Base-by-base conservation (phyloP, 805 yeast species). In the Starmera caribaea region DNA sequence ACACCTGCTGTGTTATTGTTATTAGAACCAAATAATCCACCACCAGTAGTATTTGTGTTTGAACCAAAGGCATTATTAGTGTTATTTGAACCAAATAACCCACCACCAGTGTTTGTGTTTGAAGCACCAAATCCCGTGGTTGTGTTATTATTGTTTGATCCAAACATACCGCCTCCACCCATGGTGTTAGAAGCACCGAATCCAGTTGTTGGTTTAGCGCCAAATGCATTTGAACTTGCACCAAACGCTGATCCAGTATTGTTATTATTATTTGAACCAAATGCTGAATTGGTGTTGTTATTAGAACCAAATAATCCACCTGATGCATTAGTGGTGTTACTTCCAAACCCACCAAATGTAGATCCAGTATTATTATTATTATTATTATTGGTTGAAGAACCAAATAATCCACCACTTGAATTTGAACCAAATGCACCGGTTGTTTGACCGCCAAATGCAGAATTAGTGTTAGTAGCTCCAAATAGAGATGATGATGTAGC, bases 131-230 rank as follows among this genome's bases (percentile, higher is more conserved):
- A 51, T 26, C 43, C 32, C 32, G 40, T 47, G 46, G 38, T 51
- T 31, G 47, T 53, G 34, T 46, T 47, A n/a, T 48, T n/a, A n/a
- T n/a, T n/a, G n/a, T n/a, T n/a, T n/a, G 51, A 55, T 49, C 36
- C 46, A 33, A 43, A 47, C 41, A 56, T 58, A 5, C 59, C 52
- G 12, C 64, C 63, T 30, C 50, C 37, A 17, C 41, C 41, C 52
- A 38, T 57, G 44, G 50, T 47, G 41, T 48, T 55, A 40, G 46
- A 45, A n/a, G 59, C 49, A 28, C 78, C 75, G 58, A 73, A 71
- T 26, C 66, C 17, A 12, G 46, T 33, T n/a, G 34, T 33, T 24
- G 31, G 40, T 17, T 26, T 38, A n/a, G 39, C 16, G 8, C 49
- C 49, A 35, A 60, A 42, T 6, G 55, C 16, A 10, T 49, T 45